Evolutionary conservation across 176 grass and related monocot species (phyloP).

Genomic region (Miscanthus lutarioriparius): DNA sequence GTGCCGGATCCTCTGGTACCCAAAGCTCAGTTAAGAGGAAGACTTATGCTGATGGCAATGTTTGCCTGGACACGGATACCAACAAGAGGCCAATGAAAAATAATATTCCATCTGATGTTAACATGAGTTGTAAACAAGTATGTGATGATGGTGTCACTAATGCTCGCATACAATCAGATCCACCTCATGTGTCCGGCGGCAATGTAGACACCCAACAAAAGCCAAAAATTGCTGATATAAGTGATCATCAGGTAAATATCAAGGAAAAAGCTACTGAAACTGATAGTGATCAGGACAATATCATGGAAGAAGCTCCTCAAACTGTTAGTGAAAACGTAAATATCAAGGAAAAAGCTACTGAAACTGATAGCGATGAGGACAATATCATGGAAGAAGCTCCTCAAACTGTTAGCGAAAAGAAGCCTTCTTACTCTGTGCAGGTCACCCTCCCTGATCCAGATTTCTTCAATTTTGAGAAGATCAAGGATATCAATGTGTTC

Average conservation of each 20-base stretch:
- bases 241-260: conserved; percentile 31
- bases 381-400: conserved; percentile 29
- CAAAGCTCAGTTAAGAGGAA: conserved; percentile 45
- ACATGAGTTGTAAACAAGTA: conserved; percentile 20
- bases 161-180: conserved; percentile 24
- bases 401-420: conserved; percentile 30
- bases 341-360: conserved; percentile 27
- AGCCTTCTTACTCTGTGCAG: conserved; percentile 17
- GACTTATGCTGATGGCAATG: conserved; percentile 31
- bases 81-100: conserved; percentile 44
- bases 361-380: conserved; percentile 24
- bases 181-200: conserved; percentile 23
- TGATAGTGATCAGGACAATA: conserved; percentile 31
- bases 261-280: conserved; percentile 28
- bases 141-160: conserved; percentile 23
- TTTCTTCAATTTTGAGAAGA: conserved; percentile 81
- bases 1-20: conserved; percentile 27
- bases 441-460: conserved; percentile 78
- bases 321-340: conserved; percentile 23
- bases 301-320: conserved; percentile 33
- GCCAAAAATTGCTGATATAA: conserved; percentile 20
- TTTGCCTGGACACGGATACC: conserved; percentile 7
- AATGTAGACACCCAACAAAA: conserved; percentile 40
- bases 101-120: conserved; percentile 30
- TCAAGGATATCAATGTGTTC: conserved; percentile 62